Evolutionary conservation across 192 early-diverging fungal genomes (phyloP).

Genomic region (Backusella liffmaniae): DNA sequence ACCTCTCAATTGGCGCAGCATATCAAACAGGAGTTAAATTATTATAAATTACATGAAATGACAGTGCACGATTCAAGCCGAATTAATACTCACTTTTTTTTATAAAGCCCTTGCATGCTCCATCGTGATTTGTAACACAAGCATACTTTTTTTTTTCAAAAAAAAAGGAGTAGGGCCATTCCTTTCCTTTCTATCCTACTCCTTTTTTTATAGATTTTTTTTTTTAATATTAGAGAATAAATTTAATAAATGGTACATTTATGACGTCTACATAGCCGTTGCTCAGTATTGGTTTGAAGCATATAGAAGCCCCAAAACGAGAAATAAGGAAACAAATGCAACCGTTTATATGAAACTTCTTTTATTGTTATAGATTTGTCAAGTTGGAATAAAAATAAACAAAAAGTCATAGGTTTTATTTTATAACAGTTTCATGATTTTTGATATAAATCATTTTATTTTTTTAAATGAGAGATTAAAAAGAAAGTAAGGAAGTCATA

Average conservation of each 20-base stretch:
- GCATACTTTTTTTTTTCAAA: not conserved
- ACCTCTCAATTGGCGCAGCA: slow-evolving; percentile 78
- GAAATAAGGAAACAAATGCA: not conserved
- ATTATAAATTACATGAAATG: slow-evolving; percentile 93
- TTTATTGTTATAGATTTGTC: not conserved
- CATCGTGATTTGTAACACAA: not conserved
- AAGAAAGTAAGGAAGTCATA: not conserved
- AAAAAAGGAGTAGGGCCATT: not conserved
- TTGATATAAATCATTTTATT: not conserved
- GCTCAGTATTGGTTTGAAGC: not conserved
- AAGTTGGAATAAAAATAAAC: not conserved
- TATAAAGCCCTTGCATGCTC: not conserved
- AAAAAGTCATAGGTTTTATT: not conserved
- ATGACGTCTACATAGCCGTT: not conserved
- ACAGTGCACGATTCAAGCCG: slow-evolving; percentile 77
- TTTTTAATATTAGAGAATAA: not conserved
- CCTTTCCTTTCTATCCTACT: not conserved
- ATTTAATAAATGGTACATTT: not conserved
- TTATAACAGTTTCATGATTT: not conserved
- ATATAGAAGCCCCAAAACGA: not conserved
- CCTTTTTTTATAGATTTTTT: not conserved
- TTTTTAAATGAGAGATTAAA: not conserved
- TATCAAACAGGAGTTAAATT: slow-evolving; percentile 93
- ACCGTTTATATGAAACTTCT: not conserved
- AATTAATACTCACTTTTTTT: slow-evolving; percentile 64